These are phyloP conservation scores for Suillus sp. DNA, from an alignment of 768 basidiomycete species.

Conservation along the genomic window DNA sequence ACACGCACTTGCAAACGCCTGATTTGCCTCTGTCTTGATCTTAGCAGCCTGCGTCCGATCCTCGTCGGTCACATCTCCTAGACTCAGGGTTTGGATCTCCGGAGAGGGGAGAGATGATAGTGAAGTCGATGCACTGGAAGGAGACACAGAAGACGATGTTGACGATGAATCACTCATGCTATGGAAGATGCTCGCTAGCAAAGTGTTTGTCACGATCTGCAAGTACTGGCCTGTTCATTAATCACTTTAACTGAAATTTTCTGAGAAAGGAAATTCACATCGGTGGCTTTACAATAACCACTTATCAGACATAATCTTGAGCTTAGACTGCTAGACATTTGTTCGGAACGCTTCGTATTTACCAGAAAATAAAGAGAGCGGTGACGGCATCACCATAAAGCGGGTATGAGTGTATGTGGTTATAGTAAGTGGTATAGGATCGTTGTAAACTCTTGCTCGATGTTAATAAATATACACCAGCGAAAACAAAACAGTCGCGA, in stretches of 20 bases:
- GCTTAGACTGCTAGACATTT: background rate
- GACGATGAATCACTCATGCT: constrained; percentile 28
- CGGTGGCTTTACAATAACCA: constrained; percentile 27
- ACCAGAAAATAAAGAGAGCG: constrained; percentile 11
- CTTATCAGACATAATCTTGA: background rate
- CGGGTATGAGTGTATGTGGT: background rate
- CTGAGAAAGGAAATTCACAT: constrained; percentile 23
- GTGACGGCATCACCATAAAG: background rate
- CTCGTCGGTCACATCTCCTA: constrained; percentile 67
- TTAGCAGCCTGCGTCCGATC: constrained; percentile 67
- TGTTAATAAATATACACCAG: background rate
- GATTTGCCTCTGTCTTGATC: constrained; percentile 87
- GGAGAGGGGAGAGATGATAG: constrained; percentile 63
- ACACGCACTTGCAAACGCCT: constrained; percentile 72
- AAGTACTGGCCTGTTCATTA: constrained; percentile 10
- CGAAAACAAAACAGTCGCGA: background rate
- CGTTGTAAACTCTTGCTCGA: background rate
- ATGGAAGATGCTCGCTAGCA: background rate
- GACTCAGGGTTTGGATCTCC: constrained; percentile 49
- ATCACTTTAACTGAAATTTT: constrained; percentile 13
- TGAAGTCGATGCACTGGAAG: constrained; percentile 54
- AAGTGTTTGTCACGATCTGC: constrained; percentile 5
- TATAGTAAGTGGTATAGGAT: background rate
- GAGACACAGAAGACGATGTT: constrained; percentile 30
- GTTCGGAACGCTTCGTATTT: background rate